Base-by-base conservation (phyloP, 1,284 basidiomycete genomes). In the Pyrrhoderma noxium region DNA sequence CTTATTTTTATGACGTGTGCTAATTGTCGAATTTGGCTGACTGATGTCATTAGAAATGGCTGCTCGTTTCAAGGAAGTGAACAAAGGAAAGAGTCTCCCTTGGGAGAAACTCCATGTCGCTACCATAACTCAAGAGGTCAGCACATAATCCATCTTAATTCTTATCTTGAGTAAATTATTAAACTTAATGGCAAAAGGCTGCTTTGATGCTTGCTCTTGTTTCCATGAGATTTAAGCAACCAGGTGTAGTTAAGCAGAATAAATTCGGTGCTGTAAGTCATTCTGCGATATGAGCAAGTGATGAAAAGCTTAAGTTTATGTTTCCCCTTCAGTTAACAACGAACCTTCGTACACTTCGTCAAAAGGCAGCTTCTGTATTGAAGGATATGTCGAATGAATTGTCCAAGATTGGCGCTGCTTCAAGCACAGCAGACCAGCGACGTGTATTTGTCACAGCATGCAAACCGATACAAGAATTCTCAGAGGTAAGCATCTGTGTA, bases 41-140 rank as follows among this genome's bases (percentile, higher is more conserved):
- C 3, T 35, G 8, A n/a, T 7, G 19, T 8, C 35, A n/a, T 21
- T 49, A 84, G 82, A 70, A 49, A 74, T 84, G 64, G 71, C 74
- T 52, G 60, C 62, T 45, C 76, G 76, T 35, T 79, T 86, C 57
- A 67, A 69, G 40, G 70, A 67, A 46, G 65, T 70, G 9, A 57
- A 72, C 7, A 65, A 67, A 14, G 64, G 63, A 37, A 64, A 65
- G 18, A 64, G 66, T 3, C 67, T 75, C n/a, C 66, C 69, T 18
- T 69, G 72, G 54, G 77, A 84, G 57, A 60, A 78, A 13, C 69
- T 91, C 16, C 87, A 91, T 58, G 67, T 85, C 13, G 83, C 80
- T 2, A 77, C 78, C 11, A 65, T 90, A 43, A 75, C 77, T 0
- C 87, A 91, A 64, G 89, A 92, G 70, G 88, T 79, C 51, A 40